These are phyloP conservation scores for Geoglossum cookeanum DNA, from an alignment of 2,329 filamentous ascomycete species.

Conservation along the genomic window DNA sequence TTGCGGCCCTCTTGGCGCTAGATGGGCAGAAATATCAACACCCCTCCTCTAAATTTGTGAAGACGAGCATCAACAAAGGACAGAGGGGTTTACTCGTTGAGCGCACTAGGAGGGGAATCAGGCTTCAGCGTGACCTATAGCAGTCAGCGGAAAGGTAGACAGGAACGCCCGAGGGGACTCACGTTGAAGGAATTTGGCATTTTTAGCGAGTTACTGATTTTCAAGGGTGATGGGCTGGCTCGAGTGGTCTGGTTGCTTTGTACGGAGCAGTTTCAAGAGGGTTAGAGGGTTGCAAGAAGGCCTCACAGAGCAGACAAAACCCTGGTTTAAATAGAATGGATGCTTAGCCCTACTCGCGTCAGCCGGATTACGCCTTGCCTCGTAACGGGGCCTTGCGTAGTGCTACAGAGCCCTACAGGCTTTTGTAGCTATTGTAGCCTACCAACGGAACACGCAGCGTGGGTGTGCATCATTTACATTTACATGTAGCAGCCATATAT, in stretches of 20 bases:
- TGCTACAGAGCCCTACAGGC: too few species aligned
- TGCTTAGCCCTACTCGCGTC: too few species aligned
- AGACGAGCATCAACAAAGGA: neutral
- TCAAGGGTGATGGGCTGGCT: neutral
- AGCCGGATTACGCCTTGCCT: too few species aligned
- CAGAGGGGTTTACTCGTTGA: neutral
- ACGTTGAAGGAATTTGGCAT: neutral
- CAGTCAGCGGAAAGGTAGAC: neutral
- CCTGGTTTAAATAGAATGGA: neutral
- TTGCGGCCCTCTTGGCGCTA: conserved; percentile 60
- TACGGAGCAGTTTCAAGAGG: neutral
- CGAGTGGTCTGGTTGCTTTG: neutral
- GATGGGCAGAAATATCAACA: neutral
- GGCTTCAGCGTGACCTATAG: neutral
- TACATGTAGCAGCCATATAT: too few species aligned
- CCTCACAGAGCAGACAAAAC: neutral
- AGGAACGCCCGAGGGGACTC: neutral
- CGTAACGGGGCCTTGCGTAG: too few species aligned
- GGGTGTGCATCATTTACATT: too few species aligned
- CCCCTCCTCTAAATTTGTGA: neutral
- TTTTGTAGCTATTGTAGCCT: too few species aligned
- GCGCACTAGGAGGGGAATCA: neutral
- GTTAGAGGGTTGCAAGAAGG: neutral
- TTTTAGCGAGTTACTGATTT: neutral
- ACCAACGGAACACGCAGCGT: too few species aligned